Percentiles rank a stretch among this genome's conserved stretches.
phyloP scores from a whole-genome alignment of 2,329 filamentous ascomycete genomes.

The Dissoconium aciculare region DNA sequence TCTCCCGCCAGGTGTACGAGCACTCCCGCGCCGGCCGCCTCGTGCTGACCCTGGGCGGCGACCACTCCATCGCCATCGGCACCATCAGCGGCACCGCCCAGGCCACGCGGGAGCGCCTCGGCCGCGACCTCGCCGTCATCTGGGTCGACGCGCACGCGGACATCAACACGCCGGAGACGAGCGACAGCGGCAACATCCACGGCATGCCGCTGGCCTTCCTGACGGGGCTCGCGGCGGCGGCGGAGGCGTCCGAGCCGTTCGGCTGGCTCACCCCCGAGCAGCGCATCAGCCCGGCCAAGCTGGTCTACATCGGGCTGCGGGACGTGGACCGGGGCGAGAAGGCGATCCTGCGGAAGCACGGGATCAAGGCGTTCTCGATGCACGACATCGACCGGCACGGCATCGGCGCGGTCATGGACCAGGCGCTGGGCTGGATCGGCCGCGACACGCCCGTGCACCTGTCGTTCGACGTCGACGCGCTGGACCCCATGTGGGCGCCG shows the following conservation, averaged over 20 bases:
- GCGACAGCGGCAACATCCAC: constrained; percentile 83
- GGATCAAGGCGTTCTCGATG: constrained; percentile 96
- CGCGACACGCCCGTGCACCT: constrained; percentile 91
- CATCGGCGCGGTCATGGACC: constrained; percentile 90
- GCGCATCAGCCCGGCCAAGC: constrained; percentile 57
- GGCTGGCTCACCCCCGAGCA: constrained; percentile 73
- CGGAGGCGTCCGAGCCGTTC: constrained; percentile 61
- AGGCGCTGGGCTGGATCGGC: constrained; percentile 94
- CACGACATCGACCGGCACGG: constrained; percentile 91
- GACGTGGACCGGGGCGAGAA: constrained; percentile 94
- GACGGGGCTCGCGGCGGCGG: constrained; percentile 62
- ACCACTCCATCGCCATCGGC: constrained; percentile 93
- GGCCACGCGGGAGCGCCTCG: constrained; percentile 69
- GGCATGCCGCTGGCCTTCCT: constrained; percentile 95
- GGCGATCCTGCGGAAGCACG: constrained; percentile 71
- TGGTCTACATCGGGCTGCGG: constrained; percentile 91
- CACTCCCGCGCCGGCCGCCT: constrained; percentile 73
- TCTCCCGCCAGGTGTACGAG: constrained; percentile 72
- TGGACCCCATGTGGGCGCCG: constrained; percentile 92
- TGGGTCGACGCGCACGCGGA: constrained; percentile 98
- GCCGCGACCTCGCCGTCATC: constrained; percentile 78
- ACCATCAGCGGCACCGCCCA: constrained; percentile 77
- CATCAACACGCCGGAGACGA: constrained; percentile 90
- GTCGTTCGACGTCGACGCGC: constrained; percentile 90
- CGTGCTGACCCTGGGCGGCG: constrained; percentile 84